These are phyloP conservation scores for Trypanosoma caninum DNA, from an alignment of 208 protist species.

Conservation along the genomic window DNA sequence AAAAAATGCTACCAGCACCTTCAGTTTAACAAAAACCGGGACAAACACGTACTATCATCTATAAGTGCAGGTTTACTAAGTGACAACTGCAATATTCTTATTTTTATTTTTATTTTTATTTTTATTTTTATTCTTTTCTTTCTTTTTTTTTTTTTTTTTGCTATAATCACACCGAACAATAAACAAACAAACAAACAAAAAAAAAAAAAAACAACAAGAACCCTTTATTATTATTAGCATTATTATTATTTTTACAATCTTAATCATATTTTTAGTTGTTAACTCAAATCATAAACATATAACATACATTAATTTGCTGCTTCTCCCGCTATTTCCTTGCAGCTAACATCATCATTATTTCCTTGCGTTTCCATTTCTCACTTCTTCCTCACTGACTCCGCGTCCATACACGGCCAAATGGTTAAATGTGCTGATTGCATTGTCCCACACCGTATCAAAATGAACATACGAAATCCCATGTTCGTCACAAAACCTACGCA, in stretches of 20 bases:
- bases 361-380: neutral
- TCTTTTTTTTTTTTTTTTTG: neutral
- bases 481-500: constrained; percentile 60
- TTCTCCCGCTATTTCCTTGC: neutral
- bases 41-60: no score
- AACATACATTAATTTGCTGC: no score
- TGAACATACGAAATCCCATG: constrained; percentile 58
- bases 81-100: neutral
- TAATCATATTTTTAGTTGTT: no score
- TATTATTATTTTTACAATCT: no score
- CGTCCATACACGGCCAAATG: constrained; percentile 64
- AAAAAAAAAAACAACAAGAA: no score
- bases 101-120: neutral
- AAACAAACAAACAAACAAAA: no score
- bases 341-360: neutral
- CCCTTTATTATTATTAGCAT: no score
- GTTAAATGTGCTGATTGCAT: constrained; percentile 51
- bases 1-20: no score
- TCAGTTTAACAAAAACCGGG: no score
- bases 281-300: no score
- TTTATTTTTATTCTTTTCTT: neutral
- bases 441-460: constrained; percentile 72
- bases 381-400: constrained; percentile 24
- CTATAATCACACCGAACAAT: no score
- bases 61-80: no score